phyloP scores from a whole-genome alignment of 1,139 yeast genomes.

The Kurtzmaniella natalensis region DNA sequence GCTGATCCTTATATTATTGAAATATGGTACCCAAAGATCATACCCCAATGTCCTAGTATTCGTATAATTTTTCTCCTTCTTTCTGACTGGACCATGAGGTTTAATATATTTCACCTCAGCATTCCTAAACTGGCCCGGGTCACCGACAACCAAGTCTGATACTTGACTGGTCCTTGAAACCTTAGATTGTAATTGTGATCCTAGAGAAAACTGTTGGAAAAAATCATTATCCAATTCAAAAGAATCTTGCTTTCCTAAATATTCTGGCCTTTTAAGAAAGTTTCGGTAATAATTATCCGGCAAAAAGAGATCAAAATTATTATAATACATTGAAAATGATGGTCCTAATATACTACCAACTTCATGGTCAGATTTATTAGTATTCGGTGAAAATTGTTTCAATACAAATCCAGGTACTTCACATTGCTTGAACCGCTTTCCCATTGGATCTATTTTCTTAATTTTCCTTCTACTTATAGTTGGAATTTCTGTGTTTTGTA shows the following conservation, averaged over 20 bases:
- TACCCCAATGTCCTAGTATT: no score
- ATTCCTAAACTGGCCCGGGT: conserved; percentile 19
- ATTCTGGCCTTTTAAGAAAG: conserved; percentile 35
- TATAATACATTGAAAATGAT: conserved; percentile 25
- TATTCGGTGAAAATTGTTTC: no score
- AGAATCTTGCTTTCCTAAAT: conserved; percentile 22
- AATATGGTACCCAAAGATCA: conserved; percentile 33
- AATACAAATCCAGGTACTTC: conserved; percentile 12
- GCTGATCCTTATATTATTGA: conserved; percentile 31
- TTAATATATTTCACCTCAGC: conserved; percentile 21
- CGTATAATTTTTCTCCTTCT: conserved; percentile 10
- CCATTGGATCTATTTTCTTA: conserved; percentile 18
- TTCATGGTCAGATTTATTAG: no score
- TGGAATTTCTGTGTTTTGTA: no score
- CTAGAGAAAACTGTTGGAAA: conserved; percentile 25
- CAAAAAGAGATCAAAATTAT: conserved; percentile 35
- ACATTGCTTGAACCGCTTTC: conserved; percentile 22
- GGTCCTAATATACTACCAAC: no score
- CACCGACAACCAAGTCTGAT: conserved; percentile 32
- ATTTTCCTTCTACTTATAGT: no score
- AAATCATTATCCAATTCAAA: conserved; percentile 31
- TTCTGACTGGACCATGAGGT: conserved; percentile 7
- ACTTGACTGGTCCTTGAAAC: conserved; percentile 22
- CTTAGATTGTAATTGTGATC: conserved; percentile 22
- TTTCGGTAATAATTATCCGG: conserved; percentile 31